Base-by-base conservation (phyloP, 148 eudicot species). In the Persicaria maculosa region DNA sequence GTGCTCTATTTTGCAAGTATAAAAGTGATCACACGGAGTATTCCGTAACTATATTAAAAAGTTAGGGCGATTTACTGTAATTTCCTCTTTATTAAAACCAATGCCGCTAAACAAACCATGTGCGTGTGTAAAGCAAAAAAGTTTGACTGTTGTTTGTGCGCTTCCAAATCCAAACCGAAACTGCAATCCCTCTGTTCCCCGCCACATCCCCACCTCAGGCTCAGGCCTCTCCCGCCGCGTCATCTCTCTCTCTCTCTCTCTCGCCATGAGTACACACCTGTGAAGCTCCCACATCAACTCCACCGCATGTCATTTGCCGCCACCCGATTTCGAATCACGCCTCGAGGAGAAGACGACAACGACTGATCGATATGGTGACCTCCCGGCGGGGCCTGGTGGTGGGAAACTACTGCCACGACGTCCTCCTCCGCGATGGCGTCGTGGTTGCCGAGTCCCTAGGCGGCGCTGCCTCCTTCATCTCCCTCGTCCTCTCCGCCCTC, bases 381-480 rank as follows among this genome's bases (percentile, higher is more conserved):
- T 40, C 70, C 47, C 47, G 70, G 70, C 31, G 70, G 5, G 86
- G 88, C 68, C 74, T 94, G 64, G 89, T 95, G 67, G 96, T 86
- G 15, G 99, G 99, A 8, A 92, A 90, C 79, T 88, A 90, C 78
- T 86, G 91, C 80, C 97, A 95, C 81, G 99, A 95, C 73, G 88
- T 90, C 20, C 76, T 95, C 15, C 74, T 84, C 72, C 74, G 84
- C 12, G 89, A 95, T 82, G 85, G 76, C 81, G 82, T 77, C 82
- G 84, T 86, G 0, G 43, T 87, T 0, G 91, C 92, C 17, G 78
- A 90, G 20, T 89, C 90, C n/a, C 90, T 90, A 36, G 99, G 99
- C 80, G 99, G 99, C 74, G 99, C 97, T n/a, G 84, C 85, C 80
- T 86, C 99, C 47, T 95, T 95, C 82, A 88, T 95, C 81, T 85